Evolutionary conservation across 495 filamentous ascomycete genomes (phyloP), one percentile per base, ranked within the genome.

Genomic region (Evernia prunastri): DNA sequence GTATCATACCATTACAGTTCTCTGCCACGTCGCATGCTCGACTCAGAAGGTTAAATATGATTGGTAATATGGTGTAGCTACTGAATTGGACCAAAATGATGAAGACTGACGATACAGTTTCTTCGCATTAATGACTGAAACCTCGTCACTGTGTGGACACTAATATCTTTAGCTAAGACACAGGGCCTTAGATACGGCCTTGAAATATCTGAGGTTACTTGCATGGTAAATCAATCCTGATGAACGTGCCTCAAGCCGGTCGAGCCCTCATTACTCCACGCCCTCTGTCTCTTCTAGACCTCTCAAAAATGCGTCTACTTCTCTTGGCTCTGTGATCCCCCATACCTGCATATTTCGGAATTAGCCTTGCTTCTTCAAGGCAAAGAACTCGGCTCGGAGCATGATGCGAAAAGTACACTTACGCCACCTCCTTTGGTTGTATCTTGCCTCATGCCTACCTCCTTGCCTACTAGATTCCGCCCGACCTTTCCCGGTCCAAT

Each of bases 401-500:
- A n/a, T n/a, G n/a, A n/a, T n/a, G n/a, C n/a, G n/a, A n/a, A n/a
- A n/a, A n/a, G n/a, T n/a, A n/a, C n/a, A n/a, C n/a, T n/a, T n/a
- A n/a, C n/a, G n/a, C 95, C 89, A 23, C 92, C 94, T 3, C 93
- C 92, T 71, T 90, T 91, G 37, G 89, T 82, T 29, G 82, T 78
- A 35, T 92, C 90, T 72, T 86, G 87, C 56, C 84, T 76, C 88
- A 91, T 91, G 2, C 91, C 92, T 8, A 98, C 92, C 73, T 97
- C 94, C 74, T 96, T 96, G 0, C 92, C 92, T 9, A 98, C 94
- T 29, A 98, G 74, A 72, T 97, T 97, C 60, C 91, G 82, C 4
- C 92, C 94, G 8, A 98, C 92, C 70, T 96, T 96, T 2, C 93
- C 94, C 0, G 94, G 94, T 4, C 94, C 94, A 67, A 98, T 89